Evolutionary conservation across 352 stramenopile genomes (phyloP).

Genomic region (Plasmopara muralis): DNA sequence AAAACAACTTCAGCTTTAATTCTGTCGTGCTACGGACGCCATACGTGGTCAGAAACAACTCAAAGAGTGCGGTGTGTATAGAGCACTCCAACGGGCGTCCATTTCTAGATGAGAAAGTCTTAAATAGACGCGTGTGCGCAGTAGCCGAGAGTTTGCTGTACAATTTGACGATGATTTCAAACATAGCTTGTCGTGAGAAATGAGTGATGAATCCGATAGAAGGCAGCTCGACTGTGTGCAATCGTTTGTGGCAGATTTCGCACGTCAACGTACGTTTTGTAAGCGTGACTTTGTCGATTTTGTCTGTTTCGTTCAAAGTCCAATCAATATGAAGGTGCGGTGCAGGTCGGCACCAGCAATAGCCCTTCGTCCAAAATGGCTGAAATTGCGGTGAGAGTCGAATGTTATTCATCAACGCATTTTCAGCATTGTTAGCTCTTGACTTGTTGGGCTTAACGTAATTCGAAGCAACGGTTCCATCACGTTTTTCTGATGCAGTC

Average conservation of each 20-base stretch:
- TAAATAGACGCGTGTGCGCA: slow-evolving; percentile 41
- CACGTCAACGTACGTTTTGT: slow-evolving; percentile 5
- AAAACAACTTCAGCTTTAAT: slow-evolving; percentile 54
- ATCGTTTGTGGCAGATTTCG: slow-evolving; percentile 21
- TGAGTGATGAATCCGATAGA: slow-evolving; percentile 31
- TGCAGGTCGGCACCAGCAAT: slow-evolving; percentile 40
- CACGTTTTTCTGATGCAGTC: slow-evolving; percentile 5
- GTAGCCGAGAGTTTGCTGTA: slow-evolving; percentile 37
- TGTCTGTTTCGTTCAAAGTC: slow-evolving; percentile 7
- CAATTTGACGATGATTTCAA: slow-evolving; percentile 48
- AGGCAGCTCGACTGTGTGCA: slow-evolving; percentile 32
- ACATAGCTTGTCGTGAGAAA: slow-evolving; percentile 44
- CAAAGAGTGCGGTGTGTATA: slow-evolving; percentile 37
- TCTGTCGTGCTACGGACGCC: slow-evolving; percentile 48
- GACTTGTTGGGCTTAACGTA: neutral
- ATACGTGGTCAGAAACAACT: slow-evolving; percentile 42
- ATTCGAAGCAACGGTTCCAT: neutral
- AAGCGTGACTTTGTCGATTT: neutral
- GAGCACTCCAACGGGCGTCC: slow-evolving; percentile 16
- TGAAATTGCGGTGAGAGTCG: slow-evolving; percentile 39
- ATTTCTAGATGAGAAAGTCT: slow-evolving; percentile 17
- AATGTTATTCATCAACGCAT: slow-evolving; percentile 30
- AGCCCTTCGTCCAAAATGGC: slow-evolving; percentile 44
- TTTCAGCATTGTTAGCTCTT: slow-evolving; percentile 6
- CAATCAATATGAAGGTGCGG: slow-evolving; percentile 24